A percentile compares a stretch with the other conserved stretches of the same genome.
Conservation (phyloP, 1,284 basidiomycete genomes). For the Moesziomyces aphidis region DNA sequence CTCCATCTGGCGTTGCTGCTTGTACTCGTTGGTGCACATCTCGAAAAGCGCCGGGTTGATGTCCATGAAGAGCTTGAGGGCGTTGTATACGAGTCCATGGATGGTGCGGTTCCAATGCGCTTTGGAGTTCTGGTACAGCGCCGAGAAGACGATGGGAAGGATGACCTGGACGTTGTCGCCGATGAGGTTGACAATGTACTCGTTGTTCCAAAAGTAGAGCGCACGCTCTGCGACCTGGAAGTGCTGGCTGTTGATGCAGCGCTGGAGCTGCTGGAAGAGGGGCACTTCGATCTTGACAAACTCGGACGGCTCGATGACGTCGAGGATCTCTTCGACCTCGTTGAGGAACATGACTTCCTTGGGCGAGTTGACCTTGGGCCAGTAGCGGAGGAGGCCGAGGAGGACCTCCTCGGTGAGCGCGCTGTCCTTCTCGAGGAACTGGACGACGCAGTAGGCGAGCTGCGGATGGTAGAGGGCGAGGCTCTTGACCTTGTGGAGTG, state of each 20-base stretch:
- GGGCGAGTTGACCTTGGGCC: slow-evolving; percentile 99
- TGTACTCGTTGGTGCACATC: slow-evolving; percentile 92
- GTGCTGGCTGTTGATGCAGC: slow-evolving; percentile 99
- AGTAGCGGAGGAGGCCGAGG: slow-evolving; percentile 91
- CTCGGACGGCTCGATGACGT: slow-evolving; percentile 96
- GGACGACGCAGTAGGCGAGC: slow-evolving; percentile 97
- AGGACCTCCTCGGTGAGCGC: slow-evolving; percentile 94
- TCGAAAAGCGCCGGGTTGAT: slow-evolving; percentile 97
- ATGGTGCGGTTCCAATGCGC: slow-evolving; percentile 99
- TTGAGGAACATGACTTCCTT: slow-evolving; percentile 99
- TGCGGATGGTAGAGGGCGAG: slow-evolving; percentile 97
- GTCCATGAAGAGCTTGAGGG: slow-evolving; percentile 98
- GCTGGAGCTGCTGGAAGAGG: slow-evolving; percentile 92
- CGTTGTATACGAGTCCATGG: slow-evolving; percentile 98
- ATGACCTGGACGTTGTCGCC: slow-evolving; percentile 91
- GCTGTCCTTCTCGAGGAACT: slow-evolving; percentile 97
- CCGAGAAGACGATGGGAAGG: slow-evolving; percentile 97
- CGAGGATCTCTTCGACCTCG: slow-evolving; percentile 98
- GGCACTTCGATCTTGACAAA: slow-evolving; percentile 96
- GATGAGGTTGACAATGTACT: slow-evolving; percentile 99
- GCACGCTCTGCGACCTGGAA: slow-evolving; percentile 78
- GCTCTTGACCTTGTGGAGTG: slow-evolving; percentile 97
- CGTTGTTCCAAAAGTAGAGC: slow-evolving; percentile 77
- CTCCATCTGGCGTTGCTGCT: slow-evolving; percentile 75
- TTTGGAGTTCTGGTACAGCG: slow-evolving; percentile 94